Conservation (phyloP, 208 protist species). For the Wallacemonas sp. region DNA sequence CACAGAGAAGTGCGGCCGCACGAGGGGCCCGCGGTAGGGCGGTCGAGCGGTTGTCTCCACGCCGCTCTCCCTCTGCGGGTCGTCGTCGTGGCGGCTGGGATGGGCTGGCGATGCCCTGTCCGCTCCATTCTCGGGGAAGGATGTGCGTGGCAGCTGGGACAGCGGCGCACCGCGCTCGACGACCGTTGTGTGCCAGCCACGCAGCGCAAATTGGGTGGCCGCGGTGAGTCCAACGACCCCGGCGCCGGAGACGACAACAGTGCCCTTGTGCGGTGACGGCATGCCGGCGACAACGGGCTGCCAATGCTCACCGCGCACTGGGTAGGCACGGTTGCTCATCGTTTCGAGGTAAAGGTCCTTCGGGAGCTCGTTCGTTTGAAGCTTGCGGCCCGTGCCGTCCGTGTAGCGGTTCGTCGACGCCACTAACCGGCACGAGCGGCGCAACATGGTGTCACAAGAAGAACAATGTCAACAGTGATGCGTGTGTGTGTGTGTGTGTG, state of each 20-base stretch:
- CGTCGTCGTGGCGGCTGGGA: neutral
- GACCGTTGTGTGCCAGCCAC: constrained; percentile 88
- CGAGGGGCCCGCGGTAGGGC: constrained; percentile 3
- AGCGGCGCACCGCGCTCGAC: constrained; percentile 53
- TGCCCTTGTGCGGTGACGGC: constrained; percentile 81
- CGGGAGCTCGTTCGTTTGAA: constrained; percentile 58
- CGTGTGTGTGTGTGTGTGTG: no score
- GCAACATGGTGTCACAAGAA: constrained; percentile 33
- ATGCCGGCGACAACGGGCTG: constrained; percentile 63
- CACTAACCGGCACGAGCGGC: constrained; percentile 34
- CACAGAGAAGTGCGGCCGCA: constrained; percentile 11
- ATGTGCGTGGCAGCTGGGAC: neutral
- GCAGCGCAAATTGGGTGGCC: constrained; percentile 64
- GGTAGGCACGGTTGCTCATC: constrained; percentile 91
- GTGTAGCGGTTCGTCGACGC: constrained; percentile 88
- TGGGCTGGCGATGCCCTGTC: neutral
- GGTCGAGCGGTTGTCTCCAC: neutral
- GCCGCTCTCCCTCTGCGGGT: neutral
- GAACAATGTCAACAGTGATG: neutral
- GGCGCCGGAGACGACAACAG: constrained; percentile 80
- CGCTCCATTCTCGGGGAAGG: neutral
- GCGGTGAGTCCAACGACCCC: constrained; percentile 80
- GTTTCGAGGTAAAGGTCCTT: constrained; percentile 65
- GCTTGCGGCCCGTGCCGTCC: constrained; percentile 69
- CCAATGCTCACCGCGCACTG: constrained; percentile 72